These are phyloP conservation scores for Fusarium tupiense DNA, from an alignment of 2,329 filamentous ascomycete genomes.

Conservation along the genomic window DNA sequence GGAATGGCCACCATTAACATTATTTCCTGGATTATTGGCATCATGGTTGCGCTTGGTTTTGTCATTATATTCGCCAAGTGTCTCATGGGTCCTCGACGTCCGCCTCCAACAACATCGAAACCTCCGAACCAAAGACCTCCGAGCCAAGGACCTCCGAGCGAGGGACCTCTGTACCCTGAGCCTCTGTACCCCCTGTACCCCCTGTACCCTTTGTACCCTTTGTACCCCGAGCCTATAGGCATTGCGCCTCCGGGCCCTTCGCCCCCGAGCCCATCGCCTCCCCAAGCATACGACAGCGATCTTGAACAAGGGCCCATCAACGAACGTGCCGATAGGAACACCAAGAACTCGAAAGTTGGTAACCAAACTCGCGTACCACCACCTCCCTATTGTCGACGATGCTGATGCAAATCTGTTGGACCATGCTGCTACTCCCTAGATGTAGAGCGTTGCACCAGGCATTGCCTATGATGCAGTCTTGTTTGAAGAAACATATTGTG, in stretches of 20 bases:
- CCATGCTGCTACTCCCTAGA: too few species aligned
- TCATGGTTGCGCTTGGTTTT: neutral
- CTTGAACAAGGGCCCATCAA: neutral
- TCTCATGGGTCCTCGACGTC: neutral
- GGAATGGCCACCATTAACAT: neutral
- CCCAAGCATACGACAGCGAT: neutral
- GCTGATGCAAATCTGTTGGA: neutral
- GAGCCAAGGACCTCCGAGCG: neutral
- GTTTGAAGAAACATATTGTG: neutral
- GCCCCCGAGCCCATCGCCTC: neutral
- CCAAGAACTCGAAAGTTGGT: neutral
- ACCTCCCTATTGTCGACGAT: neutral
- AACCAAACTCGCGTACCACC: neutral
- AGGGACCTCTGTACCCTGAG: too few species aligned
- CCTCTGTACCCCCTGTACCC: neutral
- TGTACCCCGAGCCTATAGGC: neutral
- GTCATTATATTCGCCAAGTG: neutral
- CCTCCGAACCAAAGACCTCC: neutral
- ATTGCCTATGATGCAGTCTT: neutral
- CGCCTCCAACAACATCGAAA: neutral
- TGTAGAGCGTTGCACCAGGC: neutral
- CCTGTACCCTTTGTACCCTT: neutral
- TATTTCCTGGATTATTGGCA: neutral
- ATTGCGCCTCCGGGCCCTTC: neutral
- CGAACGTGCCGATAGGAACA: too few species aligned